Percentiles rank a stretch among this genome's conserved stretches.
Conservation (phyloP, 352 stramenopile species). For the Globisporangium yorkense region DNA sequence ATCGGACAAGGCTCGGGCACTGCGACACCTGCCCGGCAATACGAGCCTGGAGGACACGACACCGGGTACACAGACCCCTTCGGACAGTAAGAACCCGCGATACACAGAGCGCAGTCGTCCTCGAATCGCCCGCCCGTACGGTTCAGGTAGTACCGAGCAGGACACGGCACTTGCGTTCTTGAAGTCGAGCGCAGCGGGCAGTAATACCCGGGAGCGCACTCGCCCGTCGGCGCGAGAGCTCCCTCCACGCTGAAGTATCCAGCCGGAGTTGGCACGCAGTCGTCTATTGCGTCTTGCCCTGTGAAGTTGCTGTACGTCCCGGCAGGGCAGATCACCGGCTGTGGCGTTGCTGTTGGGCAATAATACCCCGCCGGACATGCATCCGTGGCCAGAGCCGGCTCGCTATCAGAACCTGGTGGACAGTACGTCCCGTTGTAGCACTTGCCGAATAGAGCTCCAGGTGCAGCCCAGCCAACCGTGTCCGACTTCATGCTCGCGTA, state of each 20-base stretch:
- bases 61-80: conserved; percentile 55
- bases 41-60: conserved; percentile 74
- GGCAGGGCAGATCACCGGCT: conserved; percentile 69
- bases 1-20: conserved; percentile 83
- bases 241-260: conserved; percentile 67
- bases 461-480: conserved; percentile 44
- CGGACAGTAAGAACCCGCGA: conserved; percentile 64
- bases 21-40: conserved; percentile 80
- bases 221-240: conserved; percentile 44
- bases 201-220: conserved; percentile 77
- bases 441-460: conserved; percentile 55
- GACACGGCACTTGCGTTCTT: conserved; percentile 70
- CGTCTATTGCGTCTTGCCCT: conserved; percentile 60
- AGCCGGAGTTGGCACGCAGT: conserved; percentile 68
- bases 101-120: conserved; percentile 69
- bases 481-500: conserved; percentile 54
- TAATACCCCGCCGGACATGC: conserved; percentile 80
- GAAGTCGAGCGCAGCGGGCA: conserved; percentile 70
- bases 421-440: conserved; percentile 90
- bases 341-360: conserved; percentile 61
- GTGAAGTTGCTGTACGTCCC: conserved; percentile 84
- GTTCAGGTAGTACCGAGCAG: conserved; percentile 72
- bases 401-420: conserved; percentile 48
- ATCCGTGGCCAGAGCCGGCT: conserved; percentile 64
- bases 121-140: conserved; percentile 47